These are phyloP conservation scores for Cyclanthera cordifolia DNA, from an alignment of 306 rosid genomes.

Conservation along the genomic window DNA sequence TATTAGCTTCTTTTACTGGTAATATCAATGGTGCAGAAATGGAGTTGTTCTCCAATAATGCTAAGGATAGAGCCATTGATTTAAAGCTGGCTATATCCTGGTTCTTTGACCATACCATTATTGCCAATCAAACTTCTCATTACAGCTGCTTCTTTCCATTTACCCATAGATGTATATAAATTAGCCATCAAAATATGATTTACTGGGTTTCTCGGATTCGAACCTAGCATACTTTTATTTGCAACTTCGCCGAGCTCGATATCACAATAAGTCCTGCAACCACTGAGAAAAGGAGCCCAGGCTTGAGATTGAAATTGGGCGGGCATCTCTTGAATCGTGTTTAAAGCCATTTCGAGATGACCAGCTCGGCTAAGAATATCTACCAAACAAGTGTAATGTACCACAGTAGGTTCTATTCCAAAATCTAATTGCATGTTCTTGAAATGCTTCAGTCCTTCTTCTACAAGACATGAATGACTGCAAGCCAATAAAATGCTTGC, in stretches of 20 bases:
- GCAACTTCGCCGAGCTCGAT: constrained; percentile 14
- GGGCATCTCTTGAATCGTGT: constrained; percentile 15
- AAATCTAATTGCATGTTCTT: too few relatives aligned
- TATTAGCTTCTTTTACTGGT: too few relatives aligned
- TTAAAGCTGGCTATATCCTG: constrained; percentile 16
- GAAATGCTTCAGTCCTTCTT: too few relatives aligned
- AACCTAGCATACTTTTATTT: background rate
- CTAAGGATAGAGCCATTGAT: constrained; percentile 2
- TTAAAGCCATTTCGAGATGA: constrained; percentile 3
- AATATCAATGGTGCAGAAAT: too few relatives aligned
- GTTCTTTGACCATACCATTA: constrained; percentile 9
- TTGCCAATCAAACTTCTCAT: constrained; percentile 14
- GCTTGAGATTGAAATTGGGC: background rate
- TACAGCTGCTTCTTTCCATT: constrained; percentile 15
- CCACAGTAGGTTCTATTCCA: too few relatives aligned
- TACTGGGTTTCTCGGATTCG: background rate
- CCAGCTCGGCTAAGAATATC: constrained; percentile 23
- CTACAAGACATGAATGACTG: too few relatives aligned
- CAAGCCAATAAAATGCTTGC: too few relatives aligned
- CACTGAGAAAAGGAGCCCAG: constrained; percentile 18
- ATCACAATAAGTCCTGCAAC: constrained; percentile 15
- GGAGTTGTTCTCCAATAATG: background rate
- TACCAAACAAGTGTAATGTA: constrained; percentile 10
- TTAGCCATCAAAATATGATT: constrained; percentile 16
- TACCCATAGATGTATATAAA: constrained; percentile 11